phyloP scores from a whole-genome alignment of 768 basidiomycete species.

The Podaxis sp. region DNA sequence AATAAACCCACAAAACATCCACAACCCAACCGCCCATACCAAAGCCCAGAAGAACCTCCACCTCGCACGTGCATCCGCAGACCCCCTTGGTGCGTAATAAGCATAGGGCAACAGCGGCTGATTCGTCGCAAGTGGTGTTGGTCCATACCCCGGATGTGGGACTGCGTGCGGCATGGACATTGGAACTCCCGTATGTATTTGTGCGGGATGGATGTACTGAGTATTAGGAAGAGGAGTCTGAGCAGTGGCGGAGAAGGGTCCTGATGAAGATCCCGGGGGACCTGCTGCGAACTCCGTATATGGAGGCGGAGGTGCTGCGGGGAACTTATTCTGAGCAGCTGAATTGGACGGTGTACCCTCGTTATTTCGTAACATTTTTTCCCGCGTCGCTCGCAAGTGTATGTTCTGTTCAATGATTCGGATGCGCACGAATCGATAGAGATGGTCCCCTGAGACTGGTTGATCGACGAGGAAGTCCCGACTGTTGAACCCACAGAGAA shows the following conservation, averaged over 20 bases:
- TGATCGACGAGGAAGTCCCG: no score
- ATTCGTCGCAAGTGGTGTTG: slow-evolving; percentile 35
- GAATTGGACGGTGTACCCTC: not conserved
- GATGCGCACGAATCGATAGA: not conserved
- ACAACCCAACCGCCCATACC: slow-evolving; percentile 28
- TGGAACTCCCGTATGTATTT: not conserved
- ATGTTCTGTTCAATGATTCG: not conserved
- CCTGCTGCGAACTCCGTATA: slow-evolving; percentile 17
- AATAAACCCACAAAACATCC: slow-evolving; percentile 25
- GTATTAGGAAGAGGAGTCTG: not conserved
- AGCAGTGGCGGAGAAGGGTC: not conserved
- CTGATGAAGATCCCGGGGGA: not conserved
- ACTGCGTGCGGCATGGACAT: slow-evolving; percentile 1
- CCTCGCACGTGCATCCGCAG: slow-evolving; percentile 35
- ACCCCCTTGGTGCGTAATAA: slow-evolving; percentile 33
- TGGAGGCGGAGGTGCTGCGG: slow-evolving; percentile 15
- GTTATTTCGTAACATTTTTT: slow-evolving; percentile 4
- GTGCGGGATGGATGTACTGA: not conserved
- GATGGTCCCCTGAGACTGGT: not conserved
- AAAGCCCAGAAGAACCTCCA: slow-evolving; percentile 34
- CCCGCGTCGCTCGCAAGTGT: not conserved
- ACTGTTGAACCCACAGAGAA: not conserved
- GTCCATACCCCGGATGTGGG: slow-evolving; percentile 28
- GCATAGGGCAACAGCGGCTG: slow-evolving; percentile 34
- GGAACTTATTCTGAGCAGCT: not conserved